Percentiles rank a stretch among this genome's conserved stretches.
Evolutionary conservation across 345 rosid genomes (phyloP).

Genomic region (Murraya koenigii): DNA sequence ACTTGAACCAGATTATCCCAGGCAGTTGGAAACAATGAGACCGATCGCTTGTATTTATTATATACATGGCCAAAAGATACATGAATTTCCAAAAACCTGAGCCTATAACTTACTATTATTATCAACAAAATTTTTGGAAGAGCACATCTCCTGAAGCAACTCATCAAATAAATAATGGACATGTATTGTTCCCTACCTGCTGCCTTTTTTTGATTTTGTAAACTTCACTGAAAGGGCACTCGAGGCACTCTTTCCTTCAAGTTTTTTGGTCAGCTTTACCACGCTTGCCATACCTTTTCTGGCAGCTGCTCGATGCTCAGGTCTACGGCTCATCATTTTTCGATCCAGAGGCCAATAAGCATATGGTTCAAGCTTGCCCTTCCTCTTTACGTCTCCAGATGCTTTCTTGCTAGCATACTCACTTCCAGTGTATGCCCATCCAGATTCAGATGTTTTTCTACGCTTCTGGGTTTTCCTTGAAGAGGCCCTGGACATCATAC

Average conservation of each 20-base stretch:
- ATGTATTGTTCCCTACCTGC: conserved; percentile 11
- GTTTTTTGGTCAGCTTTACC: conserved; percentile 67
- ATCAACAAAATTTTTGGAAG: not conserved
- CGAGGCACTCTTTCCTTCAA: conserved; percentile 78
- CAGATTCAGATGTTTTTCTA: conserved; percentile 63
- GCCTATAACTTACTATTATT: not conserved
- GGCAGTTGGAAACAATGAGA: too few species aligned
- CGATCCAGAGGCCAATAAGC: conserved; percentile 98
- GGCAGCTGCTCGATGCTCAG: conserved; percentile 85
- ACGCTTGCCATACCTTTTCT: conserved; percentile 85
- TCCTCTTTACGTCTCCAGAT: conserved; percentile 77
- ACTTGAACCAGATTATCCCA: too few species aligned
- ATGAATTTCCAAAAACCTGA: not conserved
- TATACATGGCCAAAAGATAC: not conserved
- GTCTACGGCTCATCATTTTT: conserved; percentile 93
- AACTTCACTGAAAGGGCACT: conserved; percentile 43
- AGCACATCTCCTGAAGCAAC: not conserved
- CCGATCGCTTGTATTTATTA: too few species aligned
- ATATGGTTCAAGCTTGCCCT: conserved; percentile 90
- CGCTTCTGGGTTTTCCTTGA: conserved; percentile 65
- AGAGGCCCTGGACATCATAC: conserved; percentile 42
- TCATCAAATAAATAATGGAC: too few species aligned
- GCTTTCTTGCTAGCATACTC: conserved; percentile 92
- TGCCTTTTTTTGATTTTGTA: conserved; percentile 40
- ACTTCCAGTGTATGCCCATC: conserved; percentile 80